Evolutionary conservation across 2,329 filamentous ascomycete genomes (phyloP).

Genomic region (Trichoderma oligosporum): DNA sequence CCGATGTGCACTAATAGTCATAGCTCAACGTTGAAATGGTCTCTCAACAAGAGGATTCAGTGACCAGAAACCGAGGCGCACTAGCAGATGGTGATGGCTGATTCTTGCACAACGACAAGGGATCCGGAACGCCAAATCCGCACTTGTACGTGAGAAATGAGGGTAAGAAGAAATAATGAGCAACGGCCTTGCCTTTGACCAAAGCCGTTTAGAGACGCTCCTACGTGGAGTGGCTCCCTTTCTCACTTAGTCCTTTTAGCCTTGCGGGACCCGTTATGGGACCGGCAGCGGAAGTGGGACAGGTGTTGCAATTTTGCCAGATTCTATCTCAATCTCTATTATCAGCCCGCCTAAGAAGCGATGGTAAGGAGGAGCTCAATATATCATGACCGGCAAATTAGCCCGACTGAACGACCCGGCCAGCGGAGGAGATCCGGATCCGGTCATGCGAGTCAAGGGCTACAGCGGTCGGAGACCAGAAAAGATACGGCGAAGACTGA

Average conservation of each 20-base stretch:
- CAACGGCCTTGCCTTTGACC: neutral
- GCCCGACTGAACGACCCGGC: slow-evolving; percentile 10
- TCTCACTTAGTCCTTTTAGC: neutral
- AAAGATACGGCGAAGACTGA: slow-evolving; percentile 4
- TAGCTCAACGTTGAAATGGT: neutral
- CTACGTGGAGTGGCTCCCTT: neutral
- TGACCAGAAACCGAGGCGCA: neutral
- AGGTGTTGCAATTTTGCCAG: slow-evolving; percentile 1
- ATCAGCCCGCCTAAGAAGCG: neutral
- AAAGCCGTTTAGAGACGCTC: neutral
- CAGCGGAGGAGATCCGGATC: slow-evolving; percentile 4
- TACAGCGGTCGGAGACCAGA: neutral
- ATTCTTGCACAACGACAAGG: neutral
- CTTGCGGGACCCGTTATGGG: slow-evolving; percentile 1
- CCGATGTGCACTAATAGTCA: slow-evolving; percentile 12
- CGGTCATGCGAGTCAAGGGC: slow-evolving; percentile 7
- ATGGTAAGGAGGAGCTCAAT: slow-evolving; percentile 10
- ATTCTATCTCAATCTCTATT: neutral
- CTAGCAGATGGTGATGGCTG: neutral
- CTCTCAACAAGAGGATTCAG: neutral
- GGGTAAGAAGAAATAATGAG: neutral
- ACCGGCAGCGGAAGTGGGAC: slow-evolving; percentile 3
- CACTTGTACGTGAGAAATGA: neutral
- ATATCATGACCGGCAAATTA: slow-evolving; percentile 13
- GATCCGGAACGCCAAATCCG: neutral